These are phyloP conservation scores for Lepidium sativum DNA, from an alignment of 345 rosid genomes.

Conservation along the genomic window DNA sequence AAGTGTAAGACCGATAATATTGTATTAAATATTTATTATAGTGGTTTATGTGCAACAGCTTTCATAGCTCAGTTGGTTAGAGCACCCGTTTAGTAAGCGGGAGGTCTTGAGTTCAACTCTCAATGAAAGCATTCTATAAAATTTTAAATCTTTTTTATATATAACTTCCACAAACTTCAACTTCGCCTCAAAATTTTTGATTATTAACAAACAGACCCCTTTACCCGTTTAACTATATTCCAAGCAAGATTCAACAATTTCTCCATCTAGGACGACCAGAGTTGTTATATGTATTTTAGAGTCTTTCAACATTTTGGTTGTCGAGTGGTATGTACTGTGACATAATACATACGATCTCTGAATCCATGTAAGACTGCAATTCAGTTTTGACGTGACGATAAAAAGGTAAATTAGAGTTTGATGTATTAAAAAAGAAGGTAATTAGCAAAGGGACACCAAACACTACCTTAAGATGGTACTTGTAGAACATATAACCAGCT, in stretches of 20 bases:
- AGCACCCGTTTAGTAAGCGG: slow-evolving; percentile 96
- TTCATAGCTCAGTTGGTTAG: slow-evolving; percentile 95
- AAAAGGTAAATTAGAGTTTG: background rate
- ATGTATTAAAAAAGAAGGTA: background rate
- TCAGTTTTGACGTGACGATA: background rate
- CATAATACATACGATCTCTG: slow-evolving; percentile 83
- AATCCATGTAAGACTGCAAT: slow-evolving; percentile 88
- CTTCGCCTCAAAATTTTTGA: background rate
- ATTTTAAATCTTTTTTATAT: background rate
- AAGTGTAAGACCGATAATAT: too few relatives aligned
- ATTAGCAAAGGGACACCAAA: background rate
- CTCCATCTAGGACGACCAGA: background rate
- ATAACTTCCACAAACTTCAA: background rate
- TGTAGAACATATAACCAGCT: slow-evolving; percentile 70
- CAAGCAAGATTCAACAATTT: background rate
- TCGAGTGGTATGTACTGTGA: slow-evolving; percentile 95
- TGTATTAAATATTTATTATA: too few relatives aligned
- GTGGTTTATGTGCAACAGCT: background rate
- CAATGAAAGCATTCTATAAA: slow-evolving; percentile 33
- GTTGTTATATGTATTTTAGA: background rate
- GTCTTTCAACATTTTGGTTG: slow-evolving; percentile 30
- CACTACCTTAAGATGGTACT: slow-evolving; percentile 84
- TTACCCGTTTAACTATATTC: background rate
- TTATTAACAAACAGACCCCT: background rate
- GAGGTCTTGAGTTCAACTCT: slow-evolving; percentile 98